A percentile compares a stretch with the other conserved stretches of the same genome.
Conservation (phyloP, 2,329 filamentous ascomycete species). For the Arthrocladium fulminans region DNA sequence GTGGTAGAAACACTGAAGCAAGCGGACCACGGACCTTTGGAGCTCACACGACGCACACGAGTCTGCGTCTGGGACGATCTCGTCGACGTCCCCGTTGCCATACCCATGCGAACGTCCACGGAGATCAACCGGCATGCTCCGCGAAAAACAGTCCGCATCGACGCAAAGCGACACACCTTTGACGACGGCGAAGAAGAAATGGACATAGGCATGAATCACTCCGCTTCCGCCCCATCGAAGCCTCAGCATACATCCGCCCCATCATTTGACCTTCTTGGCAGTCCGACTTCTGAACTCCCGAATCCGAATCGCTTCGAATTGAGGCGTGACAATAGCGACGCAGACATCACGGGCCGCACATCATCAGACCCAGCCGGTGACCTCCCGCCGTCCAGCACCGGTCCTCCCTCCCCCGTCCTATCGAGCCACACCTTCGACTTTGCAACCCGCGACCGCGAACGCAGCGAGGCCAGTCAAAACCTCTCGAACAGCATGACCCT, state of each 20-base stretch:
- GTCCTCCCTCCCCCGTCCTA: conserved; percentile 25
- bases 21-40: conserved; percentile 81
- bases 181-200: conserved; percentile 62
- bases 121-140: conserved; percentile 65
- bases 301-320: conserved; percentile 70
- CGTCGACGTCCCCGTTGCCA: conserved; percentile 88
- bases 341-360: conserved; percentile 25
- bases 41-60: conserved; percentile 78
- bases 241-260: conserved; percentile 24
- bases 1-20: conserved; percentile 96
- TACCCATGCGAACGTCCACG: conserved; percentile 80
- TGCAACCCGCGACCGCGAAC: conserved; percentile 8
- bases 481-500: conserved; percentile 32
- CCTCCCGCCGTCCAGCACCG: conserved; percentile 30
- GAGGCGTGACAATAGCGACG: conserved; percentile 34
- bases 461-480: conserved; percentile 26
- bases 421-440: conserved; percentile 12
- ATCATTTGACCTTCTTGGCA: conserved; percentile 58
- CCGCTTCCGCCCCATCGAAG: conserved; percentile 45
- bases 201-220: conserved; percentile 70
- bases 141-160: conserved; percentile 33
- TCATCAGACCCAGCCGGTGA: conserved; percentile 24
- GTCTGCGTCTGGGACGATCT: conserved; percentile 98
- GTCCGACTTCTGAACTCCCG: conserved; percentile 53
- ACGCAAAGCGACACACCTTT: conserved; percentile 33